Percentiles rank a stretch among this genome's conserved stretches.
phyloP scores from a whole-genome alignment of 2,329 filamentous ascomycete species.

The Aspergillus spinulosporus region DNA sequence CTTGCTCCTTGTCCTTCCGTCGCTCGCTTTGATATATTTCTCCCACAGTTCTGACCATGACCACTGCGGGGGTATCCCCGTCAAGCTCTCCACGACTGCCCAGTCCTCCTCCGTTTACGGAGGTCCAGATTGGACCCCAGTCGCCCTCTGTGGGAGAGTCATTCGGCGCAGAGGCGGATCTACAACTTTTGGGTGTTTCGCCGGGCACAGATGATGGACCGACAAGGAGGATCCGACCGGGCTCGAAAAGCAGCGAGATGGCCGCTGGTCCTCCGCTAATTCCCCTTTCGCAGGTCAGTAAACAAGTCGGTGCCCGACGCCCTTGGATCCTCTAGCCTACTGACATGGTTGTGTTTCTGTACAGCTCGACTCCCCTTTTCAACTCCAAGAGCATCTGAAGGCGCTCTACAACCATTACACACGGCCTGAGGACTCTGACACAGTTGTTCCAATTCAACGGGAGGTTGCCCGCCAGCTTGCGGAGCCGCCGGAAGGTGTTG shows the following conservation, averaged over 20 bases:
- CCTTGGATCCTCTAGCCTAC: background rate
- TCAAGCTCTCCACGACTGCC: slow-evolving; percentile 89
- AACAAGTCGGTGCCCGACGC: slow-evolving; percentile 5
- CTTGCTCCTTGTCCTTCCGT: background rate
- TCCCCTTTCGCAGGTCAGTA: slow-evolving; percentile 74
- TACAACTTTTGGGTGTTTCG: slow-evolving; percentile 53
- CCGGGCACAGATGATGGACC: slow-evolving; percentile 68
- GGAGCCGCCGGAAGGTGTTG: slow-evolving; percentile 75
- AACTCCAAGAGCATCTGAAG: slow-evolving; percentile 94
- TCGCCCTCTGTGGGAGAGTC: slow-evolving; percentile 68
- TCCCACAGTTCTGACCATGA: slow-evolving; percentile 34
- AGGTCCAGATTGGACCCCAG: slow-evolving; percentile 83
- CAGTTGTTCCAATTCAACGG: slow-evolving; percentile 71
- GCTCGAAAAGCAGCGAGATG: slow-evolving; percentile 91
- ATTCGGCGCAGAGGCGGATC: slow-evolving; percentile 59
- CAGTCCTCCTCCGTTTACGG: slow-evolving; percentile 89
- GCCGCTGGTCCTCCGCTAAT: slow-evolving; percentile 85
- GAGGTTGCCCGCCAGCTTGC: slow-evolving; percentile 74
- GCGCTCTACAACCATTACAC: slow-evolving; percentile 84
- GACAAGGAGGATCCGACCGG: slow-evolving; percentile 82
- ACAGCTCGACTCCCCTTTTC: slow-evolving; percentile 94
- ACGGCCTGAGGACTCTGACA: slow-evolving; percentile 57
- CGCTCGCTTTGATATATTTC: background rate
- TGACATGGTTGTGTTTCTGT: slow-evolving; percentile 15
- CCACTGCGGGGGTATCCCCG: slow-evolving; percentile 48